Evolutionary conservation across 495 filamentous ascomycete genomes (phyloP).

Genomic region (Lophiostoma macrostomum): DNA sequence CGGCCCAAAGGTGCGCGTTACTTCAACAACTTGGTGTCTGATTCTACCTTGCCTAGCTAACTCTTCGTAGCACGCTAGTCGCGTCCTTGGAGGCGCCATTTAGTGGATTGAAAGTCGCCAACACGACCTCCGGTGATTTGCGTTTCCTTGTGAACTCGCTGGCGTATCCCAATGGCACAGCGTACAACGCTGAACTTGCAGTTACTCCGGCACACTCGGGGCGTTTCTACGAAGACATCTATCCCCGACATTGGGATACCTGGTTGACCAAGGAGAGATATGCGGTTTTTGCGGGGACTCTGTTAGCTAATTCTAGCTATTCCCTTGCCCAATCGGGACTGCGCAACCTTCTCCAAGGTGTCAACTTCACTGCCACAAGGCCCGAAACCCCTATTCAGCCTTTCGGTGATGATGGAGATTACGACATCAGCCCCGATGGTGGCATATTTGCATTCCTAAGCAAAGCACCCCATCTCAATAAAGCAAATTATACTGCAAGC

Average conservation of each 20-base stretch:
- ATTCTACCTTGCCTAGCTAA: conserved; percentile 8
- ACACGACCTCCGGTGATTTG: conserved; percentile 27
- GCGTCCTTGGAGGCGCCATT: conserved; percentile 31
- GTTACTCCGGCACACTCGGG: conserved; percentile 56
- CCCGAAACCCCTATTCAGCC: conserved; percentile 52
- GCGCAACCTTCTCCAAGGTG: conserved; percentile 45
- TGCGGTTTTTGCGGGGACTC: conserved; percentile 47
- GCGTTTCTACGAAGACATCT: conserved; percentile 66
- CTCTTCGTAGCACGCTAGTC: conserved; percentile 9
- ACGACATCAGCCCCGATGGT: conserved; percentile 53
- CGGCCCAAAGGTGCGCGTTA: conserved; percentile 7
- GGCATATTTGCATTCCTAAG: conserved; percentile 68
- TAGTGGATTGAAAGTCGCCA: conserved; percentile 30
- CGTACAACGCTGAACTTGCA: conserved; percentile 59
- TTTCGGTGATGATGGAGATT: conserved; percentile 57
- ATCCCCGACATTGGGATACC: conserved; percentile 74
- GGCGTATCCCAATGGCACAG: conserved; percentile 57
- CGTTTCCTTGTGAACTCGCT: conserved; percentile 44
- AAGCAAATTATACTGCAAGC: conserved; percentile 76
- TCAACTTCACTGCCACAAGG: conserved; percentile 41
- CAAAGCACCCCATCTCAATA: conserved; percentile 72
- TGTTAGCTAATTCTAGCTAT: conserved; percentile 34
- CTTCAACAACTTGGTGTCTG: background rate
- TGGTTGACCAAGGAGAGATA: conserved; percentile 55
- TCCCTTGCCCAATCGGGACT: conserved; percentile 28